Evolutionary conservation across 2,329 filamentous ascomycete species (phyloP).

Genomic region (Colletotrichum sojae): DNA sequence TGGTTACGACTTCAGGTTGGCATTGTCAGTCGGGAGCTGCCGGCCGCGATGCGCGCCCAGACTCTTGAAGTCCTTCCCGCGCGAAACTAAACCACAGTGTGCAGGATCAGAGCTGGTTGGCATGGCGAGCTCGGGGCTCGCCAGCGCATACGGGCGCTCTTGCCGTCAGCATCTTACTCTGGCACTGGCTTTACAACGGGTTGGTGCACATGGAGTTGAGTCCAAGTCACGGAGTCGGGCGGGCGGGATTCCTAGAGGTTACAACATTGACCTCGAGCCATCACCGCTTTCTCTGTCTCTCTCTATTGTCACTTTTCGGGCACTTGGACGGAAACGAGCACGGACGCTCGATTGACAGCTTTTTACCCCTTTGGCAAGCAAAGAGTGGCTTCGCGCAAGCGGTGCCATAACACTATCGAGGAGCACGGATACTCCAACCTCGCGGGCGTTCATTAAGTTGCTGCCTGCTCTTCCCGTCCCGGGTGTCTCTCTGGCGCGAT

Average conservation of each 20-base stretch:
- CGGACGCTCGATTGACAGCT: constrained; percentile 14
- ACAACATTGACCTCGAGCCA: not conserved
- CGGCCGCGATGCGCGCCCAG: not conserved
- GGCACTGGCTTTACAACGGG: not conserved
- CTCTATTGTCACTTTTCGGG: constrained; percentile 25
- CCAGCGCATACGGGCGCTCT: constrained; percentile 11
- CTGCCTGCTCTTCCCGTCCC: not conserved
- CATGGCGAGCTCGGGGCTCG: constrained; percentile 2
- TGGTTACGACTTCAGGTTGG: not conserved
- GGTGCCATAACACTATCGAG: not conserved
- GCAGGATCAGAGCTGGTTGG: not conserved
- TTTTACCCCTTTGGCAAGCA: not conserved
- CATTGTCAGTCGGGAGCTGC: constrained; percentile 1
- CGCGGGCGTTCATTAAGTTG: not conserved
- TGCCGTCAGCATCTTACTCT: not conserved
- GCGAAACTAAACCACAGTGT: constrained; percentile 6
- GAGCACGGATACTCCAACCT: constrained; percentile 15
- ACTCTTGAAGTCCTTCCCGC: constrained; percentile 11
- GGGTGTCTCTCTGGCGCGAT: constrained; percentile 13
- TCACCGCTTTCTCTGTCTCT: not conserved
- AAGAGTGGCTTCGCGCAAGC: not conserved
- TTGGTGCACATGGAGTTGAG: not conserved
- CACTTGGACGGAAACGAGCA: constrained; percentile 21
- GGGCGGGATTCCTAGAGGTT: constrained; percentile 5
- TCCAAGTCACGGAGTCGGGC: constrained; percentile 6